Evolutionary conservation across 2,329 filamentous ascomycete species (phyloP), one percentile per base, ranked within the genome.

Genomic region (Macrophomina phaseolina): DNA sequence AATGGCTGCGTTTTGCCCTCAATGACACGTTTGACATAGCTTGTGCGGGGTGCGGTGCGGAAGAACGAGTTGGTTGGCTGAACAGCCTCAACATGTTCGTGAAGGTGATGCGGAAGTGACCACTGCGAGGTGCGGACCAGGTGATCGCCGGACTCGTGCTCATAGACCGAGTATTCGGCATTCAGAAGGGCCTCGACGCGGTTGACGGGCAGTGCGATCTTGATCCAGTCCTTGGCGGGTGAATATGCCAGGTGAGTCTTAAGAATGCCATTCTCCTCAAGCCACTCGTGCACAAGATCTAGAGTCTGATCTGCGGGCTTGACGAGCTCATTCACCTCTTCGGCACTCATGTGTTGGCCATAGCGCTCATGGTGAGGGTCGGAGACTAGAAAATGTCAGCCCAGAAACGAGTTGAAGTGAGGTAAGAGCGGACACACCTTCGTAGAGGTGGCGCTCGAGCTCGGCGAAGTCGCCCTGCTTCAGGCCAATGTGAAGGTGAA

Each of bases 1-100:
- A 65, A 45, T 8, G 64, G 46, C 7, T 53, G 46, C 55, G 34
- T 30, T 2, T 38, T 5, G 2, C 55, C 56, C 46, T 61, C 58
- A 40, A 28, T 49, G 40, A 48, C 60, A 38, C 18, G 69, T 38
- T 51, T 63, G 30, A 76, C 7, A 75, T 76, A 4, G 73, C 71
- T 6, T 67, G 69, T 9, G 2, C 65, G 56, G 5, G 65, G 48
- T 2, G 46, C 52, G 30, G 66, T 32, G 30, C 81, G 81, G 74
- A 86, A 84, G 78, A 89, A 89, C 0, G 85, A 86, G 58, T 83
- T 88, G 1, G 86, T 89, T 1, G 87, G 87, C 73, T 89, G 86
- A 32, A 89, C 84, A 12, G 84, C 82, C 71, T 88, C 85, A 68
- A 89, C 84, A 71, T 87, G 85, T 58, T 81, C 79, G 71, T 88